Evolutionary conservation across 768 basidiomycete genomes (phyloP), one percentile per base, ranked within the genome.

Genomic region (Boletus pseudopeckii): DNA sequence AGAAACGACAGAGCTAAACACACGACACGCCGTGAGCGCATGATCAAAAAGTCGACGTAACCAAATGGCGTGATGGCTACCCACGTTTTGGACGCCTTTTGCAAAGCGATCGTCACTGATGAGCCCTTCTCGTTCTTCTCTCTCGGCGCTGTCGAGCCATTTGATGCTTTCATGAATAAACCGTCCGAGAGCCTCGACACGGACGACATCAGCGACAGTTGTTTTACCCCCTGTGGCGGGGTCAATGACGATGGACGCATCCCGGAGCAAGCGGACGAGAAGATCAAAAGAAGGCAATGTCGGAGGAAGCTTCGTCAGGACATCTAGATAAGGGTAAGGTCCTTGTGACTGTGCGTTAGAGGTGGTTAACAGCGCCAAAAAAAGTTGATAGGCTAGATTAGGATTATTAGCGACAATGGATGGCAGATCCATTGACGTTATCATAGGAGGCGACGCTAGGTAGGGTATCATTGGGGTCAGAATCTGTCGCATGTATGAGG

Each of bases 281-380:
- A 92, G 74, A 64, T 91, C 88, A 60, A 90, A 88, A 4, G 86
- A 82, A 24, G 85, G 76, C 30, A 90, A 72, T 0, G 83, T 85
- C 1, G 89, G 89, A 5, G 90, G 86, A 44, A 92, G 78, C 61
- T 71, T 79, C 9, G 77, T 75, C 13, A 91, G 72, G 22, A 83
- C 80, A 44, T 88, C 82, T 50, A 90, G 74, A 69, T 84, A 88
- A 3, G 77, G 43, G 71, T 74, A 20, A 75, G 72, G 48, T 33
- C 66, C 73, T 52, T 69, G 66, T 46, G 60, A 58, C 50, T 59
- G 64, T 24, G 56, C 41, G 54, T 67, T 61, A 60, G 65, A 53
- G 44, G 74, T 69, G 20, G 77, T 74, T 42, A 89, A 74, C 37
- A 89, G 72, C 24, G 81, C 77, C 53, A 80, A 76, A 53, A 88